These are phyloP conservation scores for Termitomyces sp. DNA, from an alignment of 768 basidiomycete genomes.

Conservation along the genomic window DNA sequence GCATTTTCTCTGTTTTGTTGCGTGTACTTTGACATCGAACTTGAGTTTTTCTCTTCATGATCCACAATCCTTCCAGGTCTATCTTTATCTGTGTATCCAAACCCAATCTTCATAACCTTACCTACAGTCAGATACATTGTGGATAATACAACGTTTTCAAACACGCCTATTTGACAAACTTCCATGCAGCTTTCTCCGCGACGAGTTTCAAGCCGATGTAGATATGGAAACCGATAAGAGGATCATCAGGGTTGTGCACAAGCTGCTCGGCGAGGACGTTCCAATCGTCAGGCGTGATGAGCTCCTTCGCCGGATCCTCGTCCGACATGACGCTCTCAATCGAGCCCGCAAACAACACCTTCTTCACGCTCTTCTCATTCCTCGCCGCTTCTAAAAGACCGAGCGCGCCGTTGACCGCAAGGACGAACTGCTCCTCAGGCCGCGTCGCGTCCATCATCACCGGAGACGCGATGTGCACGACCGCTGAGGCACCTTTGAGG, in stretches of 20 bases:
- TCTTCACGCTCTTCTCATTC: conserved; percentile 5
- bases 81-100: too few species aligned
- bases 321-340: conserved; percentile 11
- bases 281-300: conserved; percentile 7
- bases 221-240: conserved; percentile 8
- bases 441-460: conserved; percentile 6
- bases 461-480: conserved; percentile 9
- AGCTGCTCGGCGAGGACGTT: conserved; percentile 7
- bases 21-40: too few species aligned
- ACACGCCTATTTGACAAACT: conserved; percentile 6
- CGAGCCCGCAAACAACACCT: conserved; percentile 5
- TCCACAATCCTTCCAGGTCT: too few species aligned
- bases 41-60: too few species aligned
- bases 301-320: conserved; percentile 8
- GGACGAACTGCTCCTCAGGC: conserved; percentile 9
- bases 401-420: conserved; percentile 5
- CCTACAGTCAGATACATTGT: not conserved
- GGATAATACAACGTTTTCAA: not conserved
- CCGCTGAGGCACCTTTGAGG: conserved; percentile 5
- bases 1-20: too few species aligned
- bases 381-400: not conserved
- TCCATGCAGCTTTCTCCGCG: conserved; percentile 10
- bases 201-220: conserved; percentile 7
- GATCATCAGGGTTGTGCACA: conserved; percentile 6
- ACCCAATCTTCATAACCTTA: too few species aligned